Conservation (phyloP, 768 basidiomycete species). For the Tephrocybe rancida region DNA sequence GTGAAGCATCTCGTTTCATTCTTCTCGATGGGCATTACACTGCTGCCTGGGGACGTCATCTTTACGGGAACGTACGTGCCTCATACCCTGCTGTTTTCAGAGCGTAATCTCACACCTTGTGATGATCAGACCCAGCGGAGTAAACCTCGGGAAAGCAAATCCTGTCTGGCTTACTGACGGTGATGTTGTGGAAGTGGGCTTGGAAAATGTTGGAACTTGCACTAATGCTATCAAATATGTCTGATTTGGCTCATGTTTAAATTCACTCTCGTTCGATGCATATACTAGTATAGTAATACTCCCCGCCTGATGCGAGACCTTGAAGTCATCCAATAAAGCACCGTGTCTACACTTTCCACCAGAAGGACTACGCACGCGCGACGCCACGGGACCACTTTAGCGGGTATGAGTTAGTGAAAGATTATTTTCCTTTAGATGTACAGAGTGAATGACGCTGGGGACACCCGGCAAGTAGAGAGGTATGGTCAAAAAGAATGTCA, state of each 20-base stretch:
- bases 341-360: too few relatives aligned
- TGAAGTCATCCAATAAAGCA: too few relatives aligned
- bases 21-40: conserved; percentile 44
- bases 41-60: conserved; percentile 41
- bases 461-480: too few relatives aligned
- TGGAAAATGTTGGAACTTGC: conserved; percentile 40
- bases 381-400: too few relatives aligned
- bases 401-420: too few relatives aligned
- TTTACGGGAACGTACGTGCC: conserved; percentile 40
- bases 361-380: too few relatives aligned
- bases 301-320: too few relatives aligned
- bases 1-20: conserved; percentile 38
- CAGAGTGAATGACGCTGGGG: too few relatives aligned
- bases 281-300: too few relatives aligned
- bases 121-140: conserved; percentile 32
- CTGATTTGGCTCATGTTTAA: background rate
- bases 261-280: background rate
- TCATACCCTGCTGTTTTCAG: background rate
- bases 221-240: conserved; percentile 34
- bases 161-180: conserved; percentile 38
- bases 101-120: background rate
- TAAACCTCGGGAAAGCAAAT: conserved; percentile 33
- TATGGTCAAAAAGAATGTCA: conserved; percentile 11
- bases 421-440: too few relatives aligned
- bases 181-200: conserved; percentile 39